Evolutionary conservation across 768 basidiomycete species (phyloP), one percentile per base, ranked within the genome.

Genomic region (Grammothele lineata): DNA sequence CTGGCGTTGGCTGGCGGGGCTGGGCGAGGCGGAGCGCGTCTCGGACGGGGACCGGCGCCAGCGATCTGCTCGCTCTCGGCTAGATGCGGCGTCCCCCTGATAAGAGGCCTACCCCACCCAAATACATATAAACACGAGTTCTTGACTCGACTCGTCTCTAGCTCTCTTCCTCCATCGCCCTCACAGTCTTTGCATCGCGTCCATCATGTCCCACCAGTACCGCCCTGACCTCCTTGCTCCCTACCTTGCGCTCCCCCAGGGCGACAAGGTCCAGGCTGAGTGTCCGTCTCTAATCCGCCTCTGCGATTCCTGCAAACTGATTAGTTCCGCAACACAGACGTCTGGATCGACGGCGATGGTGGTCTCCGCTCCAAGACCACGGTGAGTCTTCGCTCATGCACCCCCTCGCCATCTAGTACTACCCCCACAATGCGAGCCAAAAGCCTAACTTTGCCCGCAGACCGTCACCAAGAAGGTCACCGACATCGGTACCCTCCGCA

Each of bases 331-430:
- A n/a, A n/a, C 55, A 45, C 66, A 97, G 93, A 98, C 69, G 87
- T 97, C 71, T 98, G 95, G 95, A 85, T 97, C 66, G 95, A 98
- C 65, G 94, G 94, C 53, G 87, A 97, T 65, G 77, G 80, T 56
- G 95, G 90, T 55, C 81, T 96, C 55, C 91, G 96, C 66, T 95
- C 85, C 60, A 99, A 99, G 80, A 98, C 94, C 56, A 96, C 87
- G 25, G 91, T 91, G 53, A 37, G 83, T 70, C 8, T 30, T 30
- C 27, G 7, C 27, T 30, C 14, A 7, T n/a, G n/a, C n/a, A n/a
- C n/a, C n/a, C n/a, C n/a, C n/a, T n/a, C n/a, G n/a, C n/a, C n/a
- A n/a, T n/a, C n/a, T n/a, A n/a, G n/a, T n/a, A n/a, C n/a, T n/a
- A n/a, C n/a, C n/a, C n/a, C n/a, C n/a, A n/a, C n/a, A n/a, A n/a